Evolutionary conservation across 139 green algal species (phyloP).

Genomic region (Choricystis sp.): DNA sequence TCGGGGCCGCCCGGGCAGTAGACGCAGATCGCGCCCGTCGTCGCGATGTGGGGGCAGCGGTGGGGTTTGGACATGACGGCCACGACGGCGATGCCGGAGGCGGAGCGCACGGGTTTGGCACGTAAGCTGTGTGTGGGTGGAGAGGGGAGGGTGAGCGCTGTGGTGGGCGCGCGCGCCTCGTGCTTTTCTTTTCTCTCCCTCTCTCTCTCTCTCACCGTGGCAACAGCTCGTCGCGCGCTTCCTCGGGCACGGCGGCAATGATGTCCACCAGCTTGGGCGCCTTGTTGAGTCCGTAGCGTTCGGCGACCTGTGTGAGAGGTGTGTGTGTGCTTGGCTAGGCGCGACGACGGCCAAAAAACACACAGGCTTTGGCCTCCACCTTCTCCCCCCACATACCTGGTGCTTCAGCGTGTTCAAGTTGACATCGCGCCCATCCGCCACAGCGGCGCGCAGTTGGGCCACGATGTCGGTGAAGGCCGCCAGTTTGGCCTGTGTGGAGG

Average conservation of each 20-base stretch:
- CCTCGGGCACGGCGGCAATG: constrained; percentile 88
- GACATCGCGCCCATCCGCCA: constrained; percentile 54
- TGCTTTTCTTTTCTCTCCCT: background rate
- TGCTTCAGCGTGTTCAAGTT: constrained; percentile 67
- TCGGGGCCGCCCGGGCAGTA: constrained; percentile 96
- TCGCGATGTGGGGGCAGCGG: constrained; percentile 97
- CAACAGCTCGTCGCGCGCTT: constrained; percentile 63
- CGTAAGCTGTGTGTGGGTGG: constrained; percentile 19
- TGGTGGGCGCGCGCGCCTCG: constrained; percentile 1
- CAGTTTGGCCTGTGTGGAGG: constrained; percentile 55
- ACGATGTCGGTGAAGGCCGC: constrained; percentile 69
- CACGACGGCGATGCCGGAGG: constrained; percentile 93
- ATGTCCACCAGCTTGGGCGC: constrained; percentile 94
- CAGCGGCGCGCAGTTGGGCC: constrained; percentile 33
- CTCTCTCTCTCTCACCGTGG: constrained; percentile 32
- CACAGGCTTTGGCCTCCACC: constrained; percentile 18
- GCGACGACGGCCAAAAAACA: constrained; percentile 2
- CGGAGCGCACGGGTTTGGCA: constrained; percentile 79
- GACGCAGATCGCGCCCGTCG: constrained; percentile 96
- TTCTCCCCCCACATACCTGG: constrained; percentile 19
- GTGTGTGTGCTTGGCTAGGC: too few species aligned
- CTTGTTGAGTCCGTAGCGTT: constrained; percentile 28
- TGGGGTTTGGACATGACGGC: constrained; percentile 98
- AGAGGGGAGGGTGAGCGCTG: background rate
- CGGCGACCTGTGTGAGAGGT: constrained; percentile 14